phyloP scores from a whole-genome alignment of 768 basidiomycete genomes.

The Leccinum incarnatum region DNA sequence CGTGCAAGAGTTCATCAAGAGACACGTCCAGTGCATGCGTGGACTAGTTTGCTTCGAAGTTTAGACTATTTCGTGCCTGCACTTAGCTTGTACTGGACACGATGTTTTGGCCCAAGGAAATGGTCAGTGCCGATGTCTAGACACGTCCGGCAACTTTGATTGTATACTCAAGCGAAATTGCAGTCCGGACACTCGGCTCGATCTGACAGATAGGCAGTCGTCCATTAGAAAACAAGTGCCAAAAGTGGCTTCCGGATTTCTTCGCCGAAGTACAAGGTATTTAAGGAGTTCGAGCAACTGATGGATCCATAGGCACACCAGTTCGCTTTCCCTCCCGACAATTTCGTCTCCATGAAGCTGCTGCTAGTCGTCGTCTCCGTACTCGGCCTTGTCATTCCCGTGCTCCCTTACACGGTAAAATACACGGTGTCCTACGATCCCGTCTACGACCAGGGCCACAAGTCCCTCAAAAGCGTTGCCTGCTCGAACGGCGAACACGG shows the following conservation, averaged over 20 bases:
- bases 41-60: conserved; percentile 79
- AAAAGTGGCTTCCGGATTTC: background rate
- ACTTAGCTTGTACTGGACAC: too few relatives aligned
- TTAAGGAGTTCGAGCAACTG: background rate
- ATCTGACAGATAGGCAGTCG: background rate
- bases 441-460: conserved; percentile 44
- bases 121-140: background rate
- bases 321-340: background rate
- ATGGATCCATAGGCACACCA: background rate
- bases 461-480: conserved; percentile 42
- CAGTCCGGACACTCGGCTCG: background rate
- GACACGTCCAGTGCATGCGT: conserved; percentile 90
- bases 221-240: background rate
- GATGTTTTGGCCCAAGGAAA: background rate
- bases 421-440: conserved; percentile 43
- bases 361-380: background rate
- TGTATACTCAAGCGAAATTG: background rate
- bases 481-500: conserved; percentile 56
- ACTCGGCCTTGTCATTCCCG: conserved; percentile 9
- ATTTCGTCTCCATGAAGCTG: conserved; percentile 11
- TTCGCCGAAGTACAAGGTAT: background rate
- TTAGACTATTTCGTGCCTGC: conserved; percentile 27
- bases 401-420: background rate
- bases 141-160: background rate
- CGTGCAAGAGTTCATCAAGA: conserved; percentile 49